Evolutionary conservation across 2,329 filamentous ascomycete genomes (phyloP).

Genomic region (Aspergillus versicolor): DNA sequence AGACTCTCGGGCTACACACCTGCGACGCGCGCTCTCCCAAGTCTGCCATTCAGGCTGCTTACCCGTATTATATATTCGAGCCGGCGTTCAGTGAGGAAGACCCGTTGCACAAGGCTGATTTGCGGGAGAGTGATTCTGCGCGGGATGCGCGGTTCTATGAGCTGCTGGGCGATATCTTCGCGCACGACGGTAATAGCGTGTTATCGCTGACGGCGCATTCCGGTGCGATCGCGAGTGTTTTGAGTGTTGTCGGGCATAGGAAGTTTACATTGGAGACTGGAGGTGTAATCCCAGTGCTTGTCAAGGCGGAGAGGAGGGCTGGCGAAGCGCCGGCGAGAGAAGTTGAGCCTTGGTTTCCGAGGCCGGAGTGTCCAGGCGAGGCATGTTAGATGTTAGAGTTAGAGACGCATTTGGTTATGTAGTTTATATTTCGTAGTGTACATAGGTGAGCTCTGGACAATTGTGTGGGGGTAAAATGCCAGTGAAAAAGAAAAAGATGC

Average conservation of each 20-base stretch:
- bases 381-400: neutral
- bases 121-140: slow-evolving; percentile 50
- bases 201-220: slow-evolving; percentile 60
- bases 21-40: slow-evolving; percentile 57
- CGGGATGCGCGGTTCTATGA: slow-evolving; percentile 48
- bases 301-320: slow-evolving; percentile 40
- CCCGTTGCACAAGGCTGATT: slow-evolving; percentile 50
- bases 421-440: slow-evolving; percentile 13
- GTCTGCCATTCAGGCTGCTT: slow-evolving; percentile 49
- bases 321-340: slow-evolving; percentile 18
- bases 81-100: slow-evolving; percentile 55
- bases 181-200: slow-evolving; percentile 46
- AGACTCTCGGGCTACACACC: slow-evolving; percentile 61
- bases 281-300: slow-evolving; percentile 52
- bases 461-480: neutral
- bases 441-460: slow-evolving; percentile 5
- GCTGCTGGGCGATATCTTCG: slow-evolving; percentile 56
- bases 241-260: slow-evolving; percentile 48
- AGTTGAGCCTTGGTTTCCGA: slow-evolving; percentile 26
- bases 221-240: slow-evolving; percentile 56
- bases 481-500: slow-evolving; percentile 7
- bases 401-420: neutral
- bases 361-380: slow-evolving; percentile 23
- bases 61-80: slow-evolving; percentile 54
- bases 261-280: slow-evolving; percentile 50